Base-by-base conservation (phyloP, 2,329 filamentous ascomycete genomes). In the Esteya vermicola region DNA sequence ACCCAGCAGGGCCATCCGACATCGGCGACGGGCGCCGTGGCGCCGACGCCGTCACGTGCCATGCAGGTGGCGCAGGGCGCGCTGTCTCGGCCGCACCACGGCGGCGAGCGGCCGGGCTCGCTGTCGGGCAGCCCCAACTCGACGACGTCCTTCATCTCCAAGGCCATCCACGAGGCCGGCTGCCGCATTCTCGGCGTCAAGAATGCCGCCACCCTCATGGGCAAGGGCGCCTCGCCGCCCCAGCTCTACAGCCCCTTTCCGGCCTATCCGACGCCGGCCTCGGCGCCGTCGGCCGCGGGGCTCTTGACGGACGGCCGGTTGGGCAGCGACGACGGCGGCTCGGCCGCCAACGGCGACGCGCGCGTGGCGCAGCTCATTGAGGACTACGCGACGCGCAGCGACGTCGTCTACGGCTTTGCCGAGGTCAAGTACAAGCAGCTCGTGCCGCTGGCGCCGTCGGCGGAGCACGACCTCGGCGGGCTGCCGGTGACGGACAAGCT, bases 361-460 rank as follows among this genome's bases (percentile, higher is more conserved):
- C 75, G 74, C 47, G 78, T 83, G 31, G 77, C 89, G 3, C 81
- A 86, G 52, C 72, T 75, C 33, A 86, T 96, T 42, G 89, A 98
- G 57, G 88, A 96, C 51, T 81, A 85, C 47, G 91, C 91, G 2
- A 91, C 86, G 25, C 73, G 88, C 30, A 95, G 88, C 54, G 88
- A 98, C 57, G 91, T 95, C 34, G 88, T 98, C 3, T 98, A 88
- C 56, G 88, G 89, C 4, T 96, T 98, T 59, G 91, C 91, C 6
- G 89, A 98, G 61, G 89, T 98, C 54, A 98, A 98, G 60, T 95
- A 93, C 61, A 91, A 93, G 59, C 91, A 98, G 58, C 71, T 98
- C n/a, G 75, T 95, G 37, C 91, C 91, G 4, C 64, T 91, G 33
- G 78, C 85, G 1, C 91, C 89, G 1, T 89, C 83, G 0, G 73